Evolutionary conservation across 352 stramenopile genomes (phyloP).

Genomic region (Globisporangium paddicum): DNA sequence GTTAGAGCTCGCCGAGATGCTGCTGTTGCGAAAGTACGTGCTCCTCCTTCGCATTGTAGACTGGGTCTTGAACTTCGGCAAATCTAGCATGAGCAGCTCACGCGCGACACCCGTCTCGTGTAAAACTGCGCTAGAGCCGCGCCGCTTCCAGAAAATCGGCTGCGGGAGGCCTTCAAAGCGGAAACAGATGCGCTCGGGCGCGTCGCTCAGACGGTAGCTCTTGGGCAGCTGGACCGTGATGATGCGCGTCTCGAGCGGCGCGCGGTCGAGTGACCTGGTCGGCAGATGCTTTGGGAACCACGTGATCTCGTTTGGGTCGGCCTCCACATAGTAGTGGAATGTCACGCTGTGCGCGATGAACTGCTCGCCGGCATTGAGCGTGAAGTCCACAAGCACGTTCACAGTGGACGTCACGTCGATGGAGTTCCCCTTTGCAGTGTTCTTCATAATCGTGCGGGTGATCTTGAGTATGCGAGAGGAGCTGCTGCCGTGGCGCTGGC

Average conservation of each 20-base stretch:
- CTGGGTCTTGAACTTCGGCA: conserved; percentile 33
- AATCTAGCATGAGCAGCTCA: conserved; percentile 37
- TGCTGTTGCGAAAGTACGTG: conserved; percentile 55
- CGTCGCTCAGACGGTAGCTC: conserved; percentile 38
- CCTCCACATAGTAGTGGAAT: conserved; percentile 60
- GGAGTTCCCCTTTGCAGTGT: not conserved
- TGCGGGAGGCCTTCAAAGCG: conserved; percentile 43
- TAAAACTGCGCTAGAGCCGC: conserved; percentile 40
- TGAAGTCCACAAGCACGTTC: conserved; percentile 67
- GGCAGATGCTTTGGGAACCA: conserved; percentile 58
- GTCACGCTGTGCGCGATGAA: conserved; percentile 69
- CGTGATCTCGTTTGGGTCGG: conserved; percentile 37
- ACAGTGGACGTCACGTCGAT: conserved; percentile 12
- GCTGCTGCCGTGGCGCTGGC: conserved; percentile 7
- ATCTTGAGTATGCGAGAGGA: conserved; percentile 19
- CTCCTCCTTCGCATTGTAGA: conserved; percentile 38
- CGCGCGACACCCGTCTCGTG: conserved; percentile 39
- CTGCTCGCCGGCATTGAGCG: conserved; percentile 66
- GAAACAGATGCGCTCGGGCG: conserved; percentile 49
- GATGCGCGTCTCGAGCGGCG: conserved; percentile 33
- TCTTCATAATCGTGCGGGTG: conserved; percentile 20
- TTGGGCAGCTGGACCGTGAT: conserved; percentile 51
- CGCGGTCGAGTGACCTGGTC: conserved; percentile 34
- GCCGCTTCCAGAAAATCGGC: conserved; percentile 37
- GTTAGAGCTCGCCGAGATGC: conserved; percentile 32